A percentile compares a stretch with the other conserved stretches of the same genome.
These are phyloP conservation scores for Crucibulum cyathiforme DNA, from an alignment of 1,284 basidiomycete genomes.

Conservation along the genomic window DNA sequence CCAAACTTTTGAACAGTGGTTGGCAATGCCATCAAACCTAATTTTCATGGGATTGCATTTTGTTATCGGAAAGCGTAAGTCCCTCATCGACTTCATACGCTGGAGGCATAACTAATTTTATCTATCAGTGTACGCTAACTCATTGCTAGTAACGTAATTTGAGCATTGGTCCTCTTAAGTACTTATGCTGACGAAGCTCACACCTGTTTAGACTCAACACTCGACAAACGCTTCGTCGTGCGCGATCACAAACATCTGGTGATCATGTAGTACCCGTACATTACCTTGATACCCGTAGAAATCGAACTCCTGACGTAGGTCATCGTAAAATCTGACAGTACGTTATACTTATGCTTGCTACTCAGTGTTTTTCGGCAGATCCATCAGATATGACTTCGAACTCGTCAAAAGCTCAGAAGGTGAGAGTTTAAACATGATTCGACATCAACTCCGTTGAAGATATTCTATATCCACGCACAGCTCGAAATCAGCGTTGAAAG, in stretches of 20 bases:
- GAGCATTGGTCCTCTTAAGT: conserved; percentile 6
- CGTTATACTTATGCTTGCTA: background rate
- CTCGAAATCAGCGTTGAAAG: conserved; percentile 20
- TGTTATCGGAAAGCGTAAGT: conserved; percentile 55
- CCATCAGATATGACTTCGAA: background rate
- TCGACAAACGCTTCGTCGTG: conserved; percentile 24
- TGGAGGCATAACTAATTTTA: background rate
- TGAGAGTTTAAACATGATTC: background rate
- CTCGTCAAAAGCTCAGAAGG: background rate
- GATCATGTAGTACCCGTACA: conserved; percentile 13
- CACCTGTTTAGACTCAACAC: conserved; percentile 21
- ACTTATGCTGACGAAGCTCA: background rate
- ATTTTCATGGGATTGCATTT: conserved; percentile 61
- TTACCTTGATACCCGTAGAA: conserved; percentile 11
- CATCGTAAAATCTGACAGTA: conserved; percentile 3
- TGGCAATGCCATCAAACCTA: conserved; percentile 53
- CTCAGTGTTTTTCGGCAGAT: background rate
- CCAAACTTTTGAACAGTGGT: conserved; percentile 43
- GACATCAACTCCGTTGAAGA: conserved; percentile 1
- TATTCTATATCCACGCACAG: background rate
- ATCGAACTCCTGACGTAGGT: conserved; percentile 1
- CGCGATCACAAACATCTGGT: conserved; percentile 13
- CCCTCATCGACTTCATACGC: background rate
- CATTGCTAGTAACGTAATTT: conserved; percentile 43
- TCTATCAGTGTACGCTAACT: conserved; percentile 42